phyloP scores from a whole-genome alignment of 2,329 filamentous ascomycete species.

The Microcyclosporella mali region DNA sequence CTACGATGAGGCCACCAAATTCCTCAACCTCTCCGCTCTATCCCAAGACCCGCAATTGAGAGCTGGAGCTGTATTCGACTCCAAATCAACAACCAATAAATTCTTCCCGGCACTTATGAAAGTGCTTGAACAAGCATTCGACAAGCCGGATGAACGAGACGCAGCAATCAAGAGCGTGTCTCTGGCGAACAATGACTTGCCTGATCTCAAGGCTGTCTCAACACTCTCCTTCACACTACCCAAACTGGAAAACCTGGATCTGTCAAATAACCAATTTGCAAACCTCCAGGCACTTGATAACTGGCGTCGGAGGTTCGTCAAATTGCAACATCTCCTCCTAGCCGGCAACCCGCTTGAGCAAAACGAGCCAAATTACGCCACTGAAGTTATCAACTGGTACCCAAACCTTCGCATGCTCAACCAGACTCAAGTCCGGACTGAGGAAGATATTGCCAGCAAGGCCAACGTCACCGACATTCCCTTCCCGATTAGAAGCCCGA shows the following conservation, averaged over 20 bases:
- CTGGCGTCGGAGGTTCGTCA: conserved; percentile 74
- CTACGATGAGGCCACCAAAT: conserved; percentile 64
- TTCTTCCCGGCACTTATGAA: conserved; percentile 90
- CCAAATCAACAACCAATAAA: conserved; percentile 66
- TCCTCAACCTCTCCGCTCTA: conserved; percentile 77
- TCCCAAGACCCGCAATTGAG: conserved; percentile 65
- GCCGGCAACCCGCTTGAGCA: conserved; percentile 65
- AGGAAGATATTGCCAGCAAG: conserved; percentile 59
- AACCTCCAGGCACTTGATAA: conserved; percentile 60
- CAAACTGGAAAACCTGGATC: conserved; percentile 78
- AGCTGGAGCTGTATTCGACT: conserved; percentile 69
- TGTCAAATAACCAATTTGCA: conserved; percentile 75
- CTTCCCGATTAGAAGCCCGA: conserved; percentile 57
- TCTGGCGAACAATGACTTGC: conserved; percentile 72
- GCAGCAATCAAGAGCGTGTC: conserved; percentile 77
- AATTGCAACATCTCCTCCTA: conserved; percentile 75
- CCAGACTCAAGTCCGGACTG: conserved; percentile 64
- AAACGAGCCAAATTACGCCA: conserved; percentile 48
- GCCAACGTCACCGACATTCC: conserved; percentile 48
- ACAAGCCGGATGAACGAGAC: conserved; percentile 62
- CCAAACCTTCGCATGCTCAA: conserved; percentile 75
- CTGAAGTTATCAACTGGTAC: conserved; percentile 73
- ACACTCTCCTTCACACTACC: conserved; percentile 73
- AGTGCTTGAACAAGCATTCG: conserved; percentile 73
- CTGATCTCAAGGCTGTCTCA: conserved; percentile 65